Base-by-base conservation (phyloP, 2,329 filamentous ascomycete genomes). In the Plenodomus tracheiphilus region DNA sequence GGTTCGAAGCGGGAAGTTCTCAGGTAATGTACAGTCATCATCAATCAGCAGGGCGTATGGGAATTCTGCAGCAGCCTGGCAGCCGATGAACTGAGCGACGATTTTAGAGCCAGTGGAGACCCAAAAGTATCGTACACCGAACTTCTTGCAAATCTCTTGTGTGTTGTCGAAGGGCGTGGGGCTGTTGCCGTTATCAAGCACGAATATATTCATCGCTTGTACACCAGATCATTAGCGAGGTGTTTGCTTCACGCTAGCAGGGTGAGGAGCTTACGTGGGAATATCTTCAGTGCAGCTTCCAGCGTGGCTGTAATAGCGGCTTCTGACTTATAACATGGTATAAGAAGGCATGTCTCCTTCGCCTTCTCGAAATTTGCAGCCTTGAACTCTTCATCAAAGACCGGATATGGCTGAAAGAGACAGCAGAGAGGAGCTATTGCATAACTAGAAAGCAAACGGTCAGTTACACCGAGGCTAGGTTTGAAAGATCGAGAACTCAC, bases 401-500 rank as follows among this genome's bases (percentile, higher is more conserved):
- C 63, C 20, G 66, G 66, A 28, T 71, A 65, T 1, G 66, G 47
- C 39, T 72, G 61, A 51, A 71, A 72, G 3, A 66, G 41, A 22
- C 72, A 59, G 22, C 69, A 54, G 8, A 77, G 60, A 35, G 61
- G 62, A 21, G 58, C 59, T 38, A 64, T 64, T 13, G 62, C 62
- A 38, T 65, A 65, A 19, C 54, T 47, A 34, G 22, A 5, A 25
- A 25, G 22, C 22, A 10, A 25, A 25, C 10, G 5, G 22, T 25
- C 10, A 25, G 22, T 37, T 40, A 2, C 15, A 25, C 18, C 17
- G 64, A 57, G 9, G 21, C 41, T 36, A 62, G 64, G 61, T 62
- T 73, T 69, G 74, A 64, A 15, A 39, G 61, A 61, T 73, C 69
- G 74, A 64, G 13, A 39, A 52, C 49, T 49, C 35, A 52, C 49